Evolutionary conservation across 2,329 filamentous ascomycete species (phyloP), one percentile per base, ranked within the genome.

Genomic region (Samsoniella hepiali): DNA sequence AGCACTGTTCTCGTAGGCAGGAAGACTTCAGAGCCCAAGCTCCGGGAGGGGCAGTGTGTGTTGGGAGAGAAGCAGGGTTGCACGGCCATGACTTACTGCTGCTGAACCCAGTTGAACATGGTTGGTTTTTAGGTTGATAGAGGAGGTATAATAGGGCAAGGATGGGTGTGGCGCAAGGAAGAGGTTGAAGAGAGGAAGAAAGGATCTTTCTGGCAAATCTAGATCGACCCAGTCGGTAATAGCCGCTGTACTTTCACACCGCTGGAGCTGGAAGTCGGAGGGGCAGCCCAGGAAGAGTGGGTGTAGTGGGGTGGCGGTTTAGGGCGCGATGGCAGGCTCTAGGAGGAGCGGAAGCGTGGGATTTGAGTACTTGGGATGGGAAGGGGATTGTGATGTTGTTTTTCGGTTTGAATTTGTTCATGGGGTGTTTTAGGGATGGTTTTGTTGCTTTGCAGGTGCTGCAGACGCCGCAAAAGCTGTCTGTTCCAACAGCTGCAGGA

Each of bases 31-130:
- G 36, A 45, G 29, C 31, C 31, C 10, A 40, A 62, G 62, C 50
- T 62, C 38, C 49, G 13, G 4, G 50, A 55, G 50, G 42, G 50
- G 57, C 32, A 50, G 27, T 10, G 22, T 34, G 53, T 36, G 51
- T 44, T 15, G 51, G 42, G 22, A 29, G 55, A 60, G 13, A 31
- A 36, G 60, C 47, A 63, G 56, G 50, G 59, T 56, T 64, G 60
- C 58, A 49, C 22, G 62, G 17, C 47, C 64, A 55, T 53, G 44
- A 54, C 91, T 79, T 82, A 95, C 92, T 90, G 88, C 79, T 94
- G 90, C 81, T 96, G 95, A 71, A 93, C 89, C 93, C 93, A 97
- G 82, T 92, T 95, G 82, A 96, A 93, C 88, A 91, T 95, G 77
- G 73, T 84, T 76, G 60, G 15, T 40, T 34, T 38, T 11, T 56